phyloP scores from a whole-genome alignment of 495 filamentous ascomycete species.

The Talaromyces borbonicus region DNA sequence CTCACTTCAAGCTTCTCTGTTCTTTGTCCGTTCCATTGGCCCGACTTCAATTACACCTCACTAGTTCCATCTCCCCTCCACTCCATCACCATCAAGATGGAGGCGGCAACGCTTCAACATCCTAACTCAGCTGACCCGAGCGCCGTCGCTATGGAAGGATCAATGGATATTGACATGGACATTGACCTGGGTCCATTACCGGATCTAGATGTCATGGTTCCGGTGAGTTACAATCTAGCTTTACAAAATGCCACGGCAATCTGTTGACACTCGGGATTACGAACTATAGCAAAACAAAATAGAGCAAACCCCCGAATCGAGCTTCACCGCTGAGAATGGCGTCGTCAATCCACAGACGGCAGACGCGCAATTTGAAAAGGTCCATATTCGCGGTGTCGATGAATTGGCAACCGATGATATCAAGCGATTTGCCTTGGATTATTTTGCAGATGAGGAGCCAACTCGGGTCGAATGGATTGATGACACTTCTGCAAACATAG shows the following conservation, averaged over 20 bases:
- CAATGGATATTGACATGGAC: conserved; percentile 75
- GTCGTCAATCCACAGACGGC: conserved; percentile 18
- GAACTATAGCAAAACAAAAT: neutral
- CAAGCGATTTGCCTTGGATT: conserved; percentile 54
- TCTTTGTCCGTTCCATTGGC: neutral
- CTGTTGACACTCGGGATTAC: neutral
- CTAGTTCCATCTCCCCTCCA: neutral
- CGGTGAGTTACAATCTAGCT: conserved; percentile 16
- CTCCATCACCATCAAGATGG: conserved; percentile 8
- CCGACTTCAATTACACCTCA: neutral
- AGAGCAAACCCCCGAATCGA: conserved; percentile 15
- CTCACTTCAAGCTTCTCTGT: neutral
- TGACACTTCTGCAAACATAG: conserved; percentile 78
- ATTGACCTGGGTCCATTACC: conserved; percentile 48
- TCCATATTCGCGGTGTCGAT: conserved; percentile 77
- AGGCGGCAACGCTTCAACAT: conserved; percentile 15
- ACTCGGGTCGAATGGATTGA: conserved; percentile 85
- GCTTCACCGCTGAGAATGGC: conserved; percentile 11
- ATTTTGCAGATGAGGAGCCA: conserved; percentile 46
- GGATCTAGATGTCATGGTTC: conserved; percentile 28
- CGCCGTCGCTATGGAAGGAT: conserved; percentile 22
- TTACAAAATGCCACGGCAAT: neutral
- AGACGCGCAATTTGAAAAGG: conserved; percentile 45
- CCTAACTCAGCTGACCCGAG: conserved; percentile 1
- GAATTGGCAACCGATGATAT: conserved; percentile 70